Evolutionary conservation across 495 filamentous ascomycete genomes (phyloP).

Genomic region (Penicillium ucsense): DNA sequence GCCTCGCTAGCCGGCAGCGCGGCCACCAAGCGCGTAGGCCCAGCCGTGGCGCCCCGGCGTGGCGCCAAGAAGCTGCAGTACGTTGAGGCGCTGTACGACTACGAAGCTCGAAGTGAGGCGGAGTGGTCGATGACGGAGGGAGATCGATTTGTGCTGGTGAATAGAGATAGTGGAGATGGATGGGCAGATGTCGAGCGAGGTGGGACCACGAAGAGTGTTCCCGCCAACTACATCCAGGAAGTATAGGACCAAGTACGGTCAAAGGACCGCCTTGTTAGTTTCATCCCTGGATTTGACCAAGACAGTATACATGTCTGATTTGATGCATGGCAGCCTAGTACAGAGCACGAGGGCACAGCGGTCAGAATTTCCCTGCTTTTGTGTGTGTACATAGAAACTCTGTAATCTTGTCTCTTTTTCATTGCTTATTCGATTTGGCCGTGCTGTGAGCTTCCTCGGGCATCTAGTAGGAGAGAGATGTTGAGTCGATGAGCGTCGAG

Average conservation of each 20-base stretch:
- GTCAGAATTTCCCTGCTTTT: too few relatives aligned
- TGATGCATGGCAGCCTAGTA: too few relatives aligned
- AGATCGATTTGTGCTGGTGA: conserved; percentile 82
- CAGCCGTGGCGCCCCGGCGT: conserved; percentile 81
- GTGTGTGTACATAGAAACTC: too few relatives aligned
- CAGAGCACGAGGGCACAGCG: too few relatives aligned
- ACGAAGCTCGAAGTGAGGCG: conserved; percentile 71
- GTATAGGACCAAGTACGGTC: conserved; percentile 27
- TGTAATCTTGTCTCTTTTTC: too few relatives aligned
- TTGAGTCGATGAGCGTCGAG: too few relatives aligned
- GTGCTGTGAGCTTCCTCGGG: too few relatives aligned
- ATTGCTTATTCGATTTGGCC: too few relatives aligned
- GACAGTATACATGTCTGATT: neutral
- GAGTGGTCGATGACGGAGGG: conserved; percentile 89
- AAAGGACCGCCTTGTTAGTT: too few relatives aligned
- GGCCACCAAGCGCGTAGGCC: conserved; percentile 72
- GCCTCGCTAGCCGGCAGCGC: conserved; percentile 54
- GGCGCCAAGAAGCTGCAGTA: conserved; percentile 95
- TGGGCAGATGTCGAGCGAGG: conserved; percentile 95
- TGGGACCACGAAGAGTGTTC: conserved; percentile 85
- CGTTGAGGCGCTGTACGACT: conserved; percentile 88
- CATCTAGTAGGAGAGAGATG: too few relatives aligned
- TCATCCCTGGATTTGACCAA: neutral
- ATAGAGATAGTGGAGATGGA: conserved; percentile 77
- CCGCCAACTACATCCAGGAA: conserved; percentile 83